Percentiles rank a stretch among this genome's conserved stretches.
Conservation (phyloP, 495 filamentous ascomycete genomes). For the Evernia prunastri region DNA sequence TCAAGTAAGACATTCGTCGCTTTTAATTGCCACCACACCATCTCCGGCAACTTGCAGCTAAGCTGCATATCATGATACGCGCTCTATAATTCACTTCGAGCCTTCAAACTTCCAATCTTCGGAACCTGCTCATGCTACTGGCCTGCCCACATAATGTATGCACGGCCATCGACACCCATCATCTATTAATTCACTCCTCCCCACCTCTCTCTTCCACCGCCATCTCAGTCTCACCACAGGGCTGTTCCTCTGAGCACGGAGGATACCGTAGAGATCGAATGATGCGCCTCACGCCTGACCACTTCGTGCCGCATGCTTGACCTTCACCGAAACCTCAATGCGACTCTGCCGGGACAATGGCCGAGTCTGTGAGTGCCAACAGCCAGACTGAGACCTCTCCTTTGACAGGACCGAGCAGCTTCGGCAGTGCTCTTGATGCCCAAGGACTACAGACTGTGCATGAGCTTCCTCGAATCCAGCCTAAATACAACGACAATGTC, state of each 20-base stretch:
- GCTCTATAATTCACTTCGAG: constrained; percentile 15
- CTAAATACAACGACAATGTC: constrained; percentile 8
- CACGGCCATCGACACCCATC: constrained; percentile 5
- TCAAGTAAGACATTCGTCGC: neutral
- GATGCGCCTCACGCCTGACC: constrained; percentile 8
- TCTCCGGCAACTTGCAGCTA: constrained; percentile 4
- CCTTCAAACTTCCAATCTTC: constrained; percentile 16
- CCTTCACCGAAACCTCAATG: neutral
- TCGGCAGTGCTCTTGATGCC: constrained; percentile 17
- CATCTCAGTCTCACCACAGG: neutral
- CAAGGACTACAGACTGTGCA: constrained; percentile 22
- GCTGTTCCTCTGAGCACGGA: neutral
- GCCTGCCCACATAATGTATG: constrained; percentile 17
- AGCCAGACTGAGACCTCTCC: constrained; percentile 19
- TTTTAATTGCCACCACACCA: constrained; percentile 16
- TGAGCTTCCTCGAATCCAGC: constrained; percentile 18
- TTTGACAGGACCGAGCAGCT: constrained; percentile 19
- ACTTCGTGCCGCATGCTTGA: constrained; percentile 9
- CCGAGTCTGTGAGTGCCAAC: constrained; percentile 14
- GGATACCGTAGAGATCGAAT: neutral
- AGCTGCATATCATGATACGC: constrained; percentile 25
- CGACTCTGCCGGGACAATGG: constrained; percentile 5
- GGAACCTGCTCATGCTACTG: constrained; percentile 15
- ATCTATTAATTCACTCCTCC: constrained; percentile 1
- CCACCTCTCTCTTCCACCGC: neutral